Evolutionary conservation across 495 filamentous ascomycete species (phyloP), one percentile per base, ranked within the genome.

Genomic region (Viridothelium virens): DNA sequence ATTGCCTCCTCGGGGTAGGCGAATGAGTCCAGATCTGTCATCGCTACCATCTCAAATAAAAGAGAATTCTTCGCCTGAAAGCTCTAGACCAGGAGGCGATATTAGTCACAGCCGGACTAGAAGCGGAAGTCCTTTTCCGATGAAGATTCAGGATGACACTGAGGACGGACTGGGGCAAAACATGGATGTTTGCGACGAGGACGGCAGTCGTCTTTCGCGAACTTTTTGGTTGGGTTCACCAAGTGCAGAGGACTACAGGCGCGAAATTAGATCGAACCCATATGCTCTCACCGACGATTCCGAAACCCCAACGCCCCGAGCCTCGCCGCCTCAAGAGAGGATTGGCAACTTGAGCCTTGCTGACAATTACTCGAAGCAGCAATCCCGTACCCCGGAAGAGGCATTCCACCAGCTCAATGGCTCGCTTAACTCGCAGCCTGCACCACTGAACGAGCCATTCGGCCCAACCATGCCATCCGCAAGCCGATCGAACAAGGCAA

Each of bases 381-480:
- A 34, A 34, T 59, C 53, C 2, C 53, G 68, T 25, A 72, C 63
- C 5, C 70, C 70, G 2, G 66, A 64, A 14, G 68, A 66, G 7
- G 68, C 70, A 14, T 47, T 70, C 18, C 62, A 64, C 0, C 44
- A 48, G 33, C 64, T 70, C 3, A 70, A 41, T 41, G 61, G 61
- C 16, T 63, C 34, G 2, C 38, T 14, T 33, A 37, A 63, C 41
- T 4, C 2, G 38, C 33, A 11, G 41, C 0, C 18, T 41, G 37
- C 9, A 63, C 4, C 41, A 33, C 33, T 39, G n/a, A 31, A 63
- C 11, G 9, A 7, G 2, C 2, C 10, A 63, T 47, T 41, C 37
- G 33, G 25, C 14, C 18, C 12, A 41, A 31, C 6, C 6, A 16
- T 16, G 4, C 14, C 38, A 47, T 25, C 9, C 34, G n/a, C 34